Base-by-base conservation (phyloP, 495 filamentous ascomycete genomes). In the Delitschia confertaspora region DNA sequence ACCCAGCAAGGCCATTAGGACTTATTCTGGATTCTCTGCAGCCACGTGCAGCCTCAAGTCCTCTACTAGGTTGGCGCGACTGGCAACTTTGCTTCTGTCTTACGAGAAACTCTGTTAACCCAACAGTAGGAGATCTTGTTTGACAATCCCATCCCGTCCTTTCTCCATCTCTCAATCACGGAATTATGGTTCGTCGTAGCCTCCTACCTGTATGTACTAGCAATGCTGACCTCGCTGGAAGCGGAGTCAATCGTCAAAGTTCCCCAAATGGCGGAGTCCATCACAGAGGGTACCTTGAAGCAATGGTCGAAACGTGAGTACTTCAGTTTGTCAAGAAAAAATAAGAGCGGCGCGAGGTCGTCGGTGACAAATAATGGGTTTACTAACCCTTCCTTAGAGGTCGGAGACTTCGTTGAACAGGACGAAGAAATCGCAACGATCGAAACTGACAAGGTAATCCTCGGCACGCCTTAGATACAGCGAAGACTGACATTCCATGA, bases 341-440 rank as follows among this genome's bases (percentile, higher is more conserved):
- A 32, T 29, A 29, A 17, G 30, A 13, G 18, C 14, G n/a, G 6
- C 22, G 19, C n/a, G 23, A 35, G 19, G 17, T 26, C 18, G 44
- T n/a, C n/a, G n/a, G 38, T 21, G 20, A 35, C 18, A 23, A 9
- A 10, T 17, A 13, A 5, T 34, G 27, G 17, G 22, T 34, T 1
- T 42, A 24, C 30, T 27, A 45, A 47, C 19, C 4, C 7, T 37
- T 21, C 10, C 46, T 21, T 38, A 79, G 78, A 93, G 68, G 71
- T 95, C 60, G 91, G 91, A 42, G 93, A 99, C 68, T 91, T 75
- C 55, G 88, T 99, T 11, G 85, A 91, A 68, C 80, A 81, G 58
- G 93, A 96, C 58, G 93, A 99, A 65, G 93, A 96, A 63, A 91
- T 99, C 60, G 93, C 91, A 21, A 94, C 93, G 24, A 99, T 99